Conservation (phyloP, 176 grass and related monocot species). For the Ensete glaucum region DNA sequence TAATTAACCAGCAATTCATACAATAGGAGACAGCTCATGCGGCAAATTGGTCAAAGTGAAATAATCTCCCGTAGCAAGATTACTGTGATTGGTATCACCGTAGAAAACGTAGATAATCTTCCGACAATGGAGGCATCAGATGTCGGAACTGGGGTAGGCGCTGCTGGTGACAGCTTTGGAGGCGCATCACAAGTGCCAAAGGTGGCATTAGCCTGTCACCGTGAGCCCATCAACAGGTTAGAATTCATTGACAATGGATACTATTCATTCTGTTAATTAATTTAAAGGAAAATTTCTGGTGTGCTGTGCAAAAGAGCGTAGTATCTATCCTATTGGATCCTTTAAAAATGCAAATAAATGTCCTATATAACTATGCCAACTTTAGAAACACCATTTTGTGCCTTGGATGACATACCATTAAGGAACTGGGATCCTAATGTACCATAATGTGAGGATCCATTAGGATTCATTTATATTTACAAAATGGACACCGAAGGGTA, state of each 20-base stretch:
- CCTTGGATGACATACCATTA: too few species aligned
- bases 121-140: not conserved
- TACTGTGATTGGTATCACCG: not conserved
- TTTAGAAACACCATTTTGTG: too few species aligned
- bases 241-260: not conserved
- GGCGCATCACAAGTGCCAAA: slow-evolving; percentile 35
- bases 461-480: too few species aligned
- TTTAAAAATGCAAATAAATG: too few species aligned
- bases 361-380: too few species aligned
- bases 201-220: slow-evolving; percentile 37
- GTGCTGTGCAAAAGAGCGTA: too few species aligned
- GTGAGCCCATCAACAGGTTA: not conserved
- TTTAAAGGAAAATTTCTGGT: not conserved
- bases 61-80: not conserved
- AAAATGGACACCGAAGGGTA: too few species aligned
- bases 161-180: slow-evolving; percentile 11
- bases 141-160: not conserved
- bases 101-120: not conserved
- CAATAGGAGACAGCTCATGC: not conserved
- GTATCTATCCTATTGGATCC: too few species aligned
- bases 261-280: not conserved
- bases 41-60: not conserved
- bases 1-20: not conserved
- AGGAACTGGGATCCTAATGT: too few species aligned
- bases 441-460: too few species aligned